Percentiles rank a stretch among this genome's conserved stretches.
These are phyloP conservation scores for Haematococcus sp. DNA, from an alignment of 139 green algal genomes.

Conservation along the genomic window DNA sequence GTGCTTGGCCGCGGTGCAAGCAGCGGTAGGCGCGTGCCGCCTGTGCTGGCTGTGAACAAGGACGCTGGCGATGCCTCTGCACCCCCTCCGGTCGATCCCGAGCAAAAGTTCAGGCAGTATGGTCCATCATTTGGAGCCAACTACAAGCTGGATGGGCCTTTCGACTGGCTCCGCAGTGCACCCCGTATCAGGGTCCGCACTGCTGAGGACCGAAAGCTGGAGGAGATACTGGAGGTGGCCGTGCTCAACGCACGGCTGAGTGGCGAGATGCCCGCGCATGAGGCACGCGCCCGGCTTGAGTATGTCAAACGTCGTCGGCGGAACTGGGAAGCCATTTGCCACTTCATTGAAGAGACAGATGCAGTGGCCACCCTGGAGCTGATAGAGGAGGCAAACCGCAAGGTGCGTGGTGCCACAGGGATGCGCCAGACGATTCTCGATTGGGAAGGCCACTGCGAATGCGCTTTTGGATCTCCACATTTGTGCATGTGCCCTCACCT, in stretches of 20 bases:
- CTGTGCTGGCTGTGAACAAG: too few relatives aligned
- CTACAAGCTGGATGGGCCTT: constrained; percentile 20
- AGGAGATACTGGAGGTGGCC: constrained; percentile 72
- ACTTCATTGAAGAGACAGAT: constrained; percentile 70
- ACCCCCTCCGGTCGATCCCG: constrained; percentile 25
- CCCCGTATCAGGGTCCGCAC: constrained; percentile 63
- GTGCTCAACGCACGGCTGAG: constrained; percentile 74
- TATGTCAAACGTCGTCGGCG: constrained; percentile 57
- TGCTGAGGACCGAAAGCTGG: constrained; percentile 37
- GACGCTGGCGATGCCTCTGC: too few relatives aligned
- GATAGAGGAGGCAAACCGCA: constrained; percentile 77
- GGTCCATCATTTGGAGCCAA: constrained; percentile 39
- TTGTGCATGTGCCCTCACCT: neutral
- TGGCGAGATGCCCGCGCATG: constrained; percentile 34
- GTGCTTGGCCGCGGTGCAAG: too few relatives aligned
- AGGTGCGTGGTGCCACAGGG: constrained; percentile 44
- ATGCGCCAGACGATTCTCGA: too few relatives aligned
- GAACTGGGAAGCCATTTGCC: constrained; percentile 80
- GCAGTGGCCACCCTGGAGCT: constrained; percentile 63
- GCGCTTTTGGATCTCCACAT: neutral
- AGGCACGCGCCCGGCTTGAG: constrained; percentile 60
- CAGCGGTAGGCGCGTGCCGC: too few relatives aligned
- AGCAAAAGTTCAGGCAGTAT: constrained; percentile 36
- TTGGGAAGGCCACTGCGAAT: too few relatives aligned
- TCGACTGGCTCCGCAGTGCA: constrained; percentile 46